phyloP scores from a whole-genome alignment of 305 asterid species.

The Fraxinus sp. region DNA sequence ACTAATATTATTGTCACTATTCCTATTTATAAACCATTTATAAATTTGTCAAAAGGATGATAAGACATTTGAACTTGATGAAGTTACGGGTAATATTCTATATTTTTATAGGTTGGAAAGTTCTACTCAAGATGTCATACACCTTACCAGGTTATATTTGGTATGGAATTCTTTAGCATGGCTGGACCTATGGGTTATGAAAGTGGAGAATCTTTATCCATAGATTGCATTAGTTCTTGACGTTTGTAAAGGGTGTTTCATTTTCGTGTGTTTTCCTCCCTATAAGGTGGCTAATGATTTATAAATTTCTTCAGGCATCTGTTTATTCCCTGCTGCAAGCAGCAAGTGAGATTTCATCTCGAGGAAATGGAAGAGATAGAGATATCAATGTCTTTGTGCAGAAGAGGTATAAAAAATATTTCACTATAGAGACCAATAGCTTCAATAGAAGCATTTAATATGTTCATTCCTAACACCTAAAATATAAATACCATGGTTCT shows the following conservation, averaged over 20 bases:
- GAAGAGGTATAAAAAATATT: conserved; percentile 55
- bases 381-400: conserved; percentile 80
- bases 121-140: background rate
- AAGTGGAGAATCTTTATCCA: background rate
- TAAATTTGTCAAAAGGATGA: background rate
- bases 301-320: conserved; percentile 63
- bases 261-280: conserved; percentile 9
- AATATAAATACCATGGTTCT: background rate
- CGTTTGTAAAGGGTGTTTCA: conserved; percentile 8
- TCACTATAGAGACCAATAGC: background rate
- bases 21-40: background rate
- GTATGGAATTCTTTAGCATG: background rate
- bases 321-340: conserved; percentile 86
- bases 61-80: conserved; percentile 1
- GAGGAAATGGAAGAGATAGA: conserved; percentile 90
- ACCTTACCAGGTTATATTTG: background rate
- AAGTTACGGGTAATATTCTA: background rate
- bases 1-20: too few relatives aligned
- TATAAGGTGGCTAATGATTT: conserved; percentile 32
- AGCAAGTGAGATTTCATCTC: conserved; percentile 81
- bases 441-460: background rate
- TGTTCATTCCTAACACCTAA: background rate
- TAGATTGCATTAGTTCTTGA: conserved; percentile 3
- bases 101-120: background rate
- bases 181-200: background rate